phyloP scores from a whole-genome alignment of 176 grass and related monocot species.

The Rhipidocladum racemiflorum region DNA sequence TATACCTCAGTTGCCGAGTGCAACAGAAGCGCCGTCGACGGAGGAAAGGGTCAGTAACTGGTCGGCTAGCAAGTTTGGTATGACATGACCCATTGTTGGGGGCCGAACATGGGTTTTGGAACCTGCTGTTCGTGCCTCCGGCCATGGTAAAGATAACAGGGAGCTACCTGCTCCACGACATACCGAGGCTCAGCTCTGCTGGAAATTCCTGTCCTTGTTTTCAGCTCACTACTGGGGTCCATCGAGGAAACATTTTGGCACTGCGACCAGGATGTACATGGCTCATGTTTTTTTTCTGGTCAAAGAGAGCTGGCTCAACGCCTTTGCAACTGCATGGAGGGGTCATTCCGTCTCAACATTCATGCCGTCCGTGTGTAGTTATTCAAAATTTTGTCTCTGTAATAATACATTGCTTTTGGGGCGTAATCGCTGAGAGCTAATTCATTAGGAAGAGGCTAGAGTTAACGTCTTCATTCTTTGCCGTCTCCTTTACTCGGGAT shows the following conservation, averaged over 20 bases:
- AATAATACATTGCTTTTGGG: background rate
- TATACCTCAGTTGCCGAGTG: too few species aligned
- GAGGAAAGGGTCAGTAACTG: too few species aligned
- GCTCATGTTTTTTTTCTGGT: background rate
- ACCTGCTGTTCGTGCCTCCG: too few species aligned
- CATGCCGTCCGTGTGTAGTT: background rate
- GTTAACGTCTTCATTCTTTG: background rate
- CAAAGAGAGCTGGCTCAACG: conserved; percentile 1
- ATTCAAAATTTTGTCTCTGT: conserved; percentile 34
- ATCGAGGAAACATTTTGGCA: background rate
- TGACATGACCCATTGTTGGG: too few species aligned
- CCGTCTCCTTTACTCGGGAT: background rate
- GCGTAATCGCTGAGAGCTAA: background rate
- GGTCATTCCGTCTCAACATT: too few species aligned
- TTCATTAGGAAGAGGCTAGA: conserved; percentile 16
- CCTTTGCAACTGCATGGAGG: too few species aligned
- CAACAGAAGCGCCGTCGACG: too few species aligned
- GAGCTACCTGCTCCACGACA: background rate
- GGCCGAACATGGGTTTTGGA: too few species aligned
- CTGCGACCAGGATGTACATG: background rate
- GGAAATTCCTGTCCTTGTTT: conserved; percentile 14
- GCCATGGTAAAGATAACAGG: background rate
- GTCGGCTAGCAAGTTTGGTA: too few species aligned
- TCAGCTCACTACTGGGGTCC: background rate
- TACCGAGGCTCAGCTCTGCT: background rate